Evolutionary conservation across 352 stramenopile species (phyloP), one percentile per base, ranked within the genome.

Genomic region (Globisporangium takayamanum): DNA sequence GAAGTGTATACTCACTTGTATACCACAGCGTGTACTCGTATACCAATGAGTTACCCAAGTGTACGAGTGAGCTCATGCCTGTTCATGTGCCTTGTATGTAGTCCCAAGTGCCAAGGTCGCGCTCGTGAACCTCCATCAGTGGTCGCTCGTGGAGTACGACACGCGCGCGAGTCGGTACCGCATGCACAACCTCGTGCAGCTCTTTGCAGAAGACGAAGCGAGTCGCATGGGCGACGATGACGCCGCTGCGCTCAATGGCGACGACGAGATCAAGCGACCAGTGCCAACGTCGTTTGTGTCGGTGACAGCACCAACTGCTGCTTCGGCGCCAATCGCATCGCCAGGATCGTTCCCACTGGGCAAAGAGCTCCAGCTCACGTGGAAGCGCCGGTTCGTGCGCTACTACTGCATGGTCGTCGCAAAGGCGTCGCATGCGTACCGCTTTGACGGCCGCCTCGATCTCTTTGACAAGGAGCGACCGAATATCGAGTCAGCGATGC

Each of bases 301-400:
- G 10, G 65, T 55, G 6, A 49, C 44, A 28, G 16, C 44, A 16
- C 5, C 44, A 10, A 20, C 11, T 22, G 2, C 12, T 10, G 5
- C 41, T 15, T 53, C 64, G 12, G 37, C 54, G 7, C 22, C 65
- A 11, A 55, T 64, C 15, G 65, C 58, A 51, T 70, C 71, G 25
- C 59, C 69, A 14, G 63, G 57, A 10, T 68, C 50, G 16, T 76
- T 79, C 28, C 56, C 69, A 3, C 68, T 88, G 14, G 76, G 80
- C 25, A 76, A 76, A 51, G 80, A 89, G 45, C 60, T 93, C 26
- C 67, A 88, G 25, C 67, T 90, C 20, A 84, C 84, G 1, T 93
- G 84, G 84, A 88, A 88, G 47, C 73, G 80, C 6, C 80, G 84
- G 25, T 93, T 93, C 68, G 84, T 93, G n/a, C 79, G 84, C n/a